Evolutionary conservation across 2,329 filamentous ascomycete species (phyloP).

Genomic region (Tolypocladium guangdongense): DNA sequence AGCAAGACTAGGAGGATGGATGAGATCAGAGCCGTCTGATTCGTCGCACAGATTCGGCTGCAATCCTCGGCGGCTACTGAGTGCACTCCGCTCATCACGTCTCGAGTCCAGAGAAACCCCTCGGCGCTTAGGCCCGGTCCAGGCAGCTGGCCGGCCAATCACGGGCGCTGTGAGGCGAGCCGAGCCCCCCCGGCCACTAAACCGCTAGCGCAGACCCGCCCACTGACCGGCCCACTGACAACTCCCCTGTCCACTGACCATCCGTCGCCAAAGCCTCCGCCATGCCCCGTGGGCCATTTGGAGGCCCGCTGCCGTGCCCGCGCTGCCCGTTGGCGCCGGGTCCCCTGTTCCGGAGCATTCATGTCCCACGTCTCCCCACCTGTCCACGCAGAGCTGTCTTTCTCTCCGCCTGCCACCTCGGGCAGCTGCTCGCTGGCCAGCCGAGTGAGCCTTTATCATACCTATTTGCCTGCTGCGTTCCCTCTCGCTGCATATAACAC

Average conservation of each 20-base stretch:
- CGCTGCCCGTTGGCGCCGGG: constrained; percentile 3
- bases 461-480: background rate
- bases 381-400: background rate
- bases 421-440: background rate
- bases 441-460: background rate
- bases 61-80: background rate
- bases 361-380: background rate
- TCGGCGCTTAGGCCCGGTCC: background rate
- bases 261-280: background rate
- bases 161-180: background rate
- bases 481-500: too few relatives aligned
- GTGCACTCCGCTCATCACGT: background rate
- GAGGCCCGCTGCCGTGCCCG: background rate
- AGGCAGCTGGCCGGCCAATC: background rate
- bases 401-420: background rate
- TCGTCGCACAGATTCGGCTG: background rate
- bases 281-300: background rate
- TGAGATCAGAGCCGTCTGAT: background rate
- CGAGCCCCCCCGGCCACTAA: background rate
- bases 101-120: background rate
- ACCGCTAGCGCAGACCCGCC: background rate
- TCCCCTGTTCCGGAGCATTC: constrained; percentile 2
- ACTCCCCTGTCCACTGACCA: background rate
- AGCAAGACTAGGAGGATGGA: background rate
- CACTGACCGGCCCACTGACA: background rate